Evolutionary conservation across 2,329 filamentous ascomycete species (phyloP).

Genomic region (Aspergillus melleus): DNA sequence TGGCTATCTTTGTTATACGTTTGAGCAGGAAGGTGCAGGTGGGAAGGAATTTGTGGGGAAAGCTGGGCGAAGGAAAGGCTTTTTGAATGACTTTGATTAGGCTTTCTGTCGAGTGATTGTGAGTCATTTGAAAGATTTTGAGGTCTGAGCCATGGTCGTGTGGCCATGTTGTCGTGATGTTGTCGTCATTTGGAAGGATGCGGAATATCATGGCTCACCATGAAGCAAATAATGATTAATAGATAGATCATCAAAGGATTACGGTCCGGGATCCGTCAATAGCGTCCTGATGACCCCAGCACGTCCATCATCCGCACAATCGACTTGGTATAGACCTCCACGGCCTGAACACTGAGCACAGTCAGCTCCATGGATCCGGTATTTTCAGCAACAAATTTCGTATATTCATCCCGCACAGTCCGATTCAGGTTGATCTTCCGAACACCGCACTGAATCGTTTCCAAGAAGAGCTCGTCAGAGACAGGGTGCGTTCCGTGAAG

Average conservation of each 20-base stretch:
- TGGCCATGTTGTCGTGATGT: not conserved
- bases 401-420: constrained; percentile 27
- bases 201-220: too few relatives aligned
- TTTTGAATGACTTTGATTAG: too few relatives aligned
- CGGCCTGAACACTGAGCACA: constrained; percentile 8
- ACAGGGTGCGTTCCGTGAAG: constrained; percentile 26
- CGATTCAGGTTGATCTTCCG: constrained; percentile 27
- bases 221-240: too few relatives aligned
- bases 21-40: too few relatives aligned
- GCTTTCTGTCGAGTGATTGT: not conserved
- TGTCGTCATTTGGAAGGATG: not conserved
- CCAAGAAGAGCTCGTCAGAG: constrained; percentile 19
- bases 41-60: too few relatives aligned
- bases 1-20: too few relatives aligned
- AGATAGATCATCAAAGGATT: too few relatives aligned
- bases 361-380: constrained; percentile 15
- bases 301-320: constrained; percentile 18
- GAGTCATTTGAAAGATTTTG: not conserved
- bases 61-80: too few relatives aligned
- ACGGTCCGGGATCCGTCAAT: not conserved
- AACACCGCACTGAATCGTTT: constrained; percentile 17
- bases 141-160: not conserved
- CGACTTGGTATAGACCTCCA: constrained; percentile 14
- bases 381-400: constrained; percentile 17
- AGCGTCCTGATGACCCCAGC: constrained; percentile 8